Base-by-base conservation (phyloP, 139 green algal genomes). In the Chlorella sp. region DNA sequence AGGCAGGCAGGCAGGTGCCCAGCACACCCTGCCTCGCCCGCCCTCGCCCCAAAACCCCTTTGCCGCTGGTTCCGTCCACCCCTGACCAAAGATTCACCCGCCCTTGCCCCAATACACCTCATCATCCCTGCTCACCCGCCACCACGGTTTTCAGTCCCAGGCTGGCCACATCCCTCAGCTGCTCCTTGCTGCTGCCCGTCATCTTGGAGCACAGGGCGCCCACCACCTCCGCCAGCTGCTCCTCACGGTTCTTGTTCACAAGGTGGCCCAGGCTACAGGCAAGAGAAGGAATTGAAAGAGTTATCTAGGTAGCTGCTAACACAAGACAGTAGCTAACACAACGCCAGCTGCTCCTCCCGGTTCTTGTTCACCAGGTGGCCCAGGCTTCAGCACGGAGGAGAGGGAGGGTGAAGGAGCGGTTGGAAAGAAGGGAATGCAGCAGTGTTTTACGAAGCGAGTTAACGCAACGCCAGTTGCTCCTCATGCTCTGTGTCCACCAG, bases 141-240 rank as follows among this genome's bases (percentile, higher is more conserved):
- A 88, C 84, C 36, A 98, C 90, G 0, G 96, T 97, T 89, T 99
- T 99, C 0, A 99, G 88, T 9, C 95, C 96, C 71, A 99, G 97
- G 85, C 85, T 91, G 16, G 96, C 95, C 39, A 97, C 95, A 81
- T 99, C 97, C 0, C 95, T 91, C 87, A 94, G 92, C 85, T 93
- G 86, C 77, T 97, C 95, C 90, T 95, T 94, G 80, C 95, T 97
- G 81, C 73, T 87, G 28, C 32, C 78, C 24, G 93, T 19, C 39
- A 98, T 90, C 90, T 97, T 97, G 19, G 92, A 88, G 88, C 93
- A 96, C 73, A 99, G 94, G 24, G 76, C 83, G 2, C 90, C 57
- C 36, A 96, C 75, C 71, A 98, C 91, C 24, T 96, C 93, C 69
- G 95, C 89, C 18, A 96, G 90, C n/a, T 92, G 92, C 1, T 83